phyloP scores from a whole-genome alignment of 1,284 basidiomycete species.

The Caloboletus inedulis region DNA sequence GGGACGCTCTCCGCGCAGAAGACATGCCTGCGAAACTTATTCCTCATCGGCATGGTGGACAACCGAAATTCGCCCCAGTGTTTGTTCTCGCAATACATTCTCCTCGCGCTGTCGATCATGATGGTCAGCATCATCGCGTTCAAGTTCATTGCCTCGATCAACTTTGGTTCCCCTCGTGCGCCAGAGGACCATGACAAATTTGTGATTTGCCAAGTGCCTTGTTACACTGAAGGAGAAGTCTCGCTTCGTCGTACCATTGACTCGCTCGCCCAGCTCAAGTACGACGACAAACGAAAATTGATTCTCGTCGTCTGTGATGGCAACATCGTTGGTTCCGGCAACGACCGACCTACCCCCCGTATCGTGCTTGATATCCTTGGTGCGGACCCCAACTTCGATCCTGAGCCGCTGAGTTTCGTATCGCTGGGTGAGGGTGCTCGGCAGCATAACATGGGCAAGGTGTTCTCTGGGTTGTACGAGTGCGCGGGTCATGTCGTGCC shows the following conservation, averaged over 20 bases:
- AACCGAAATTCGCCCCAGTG: slow-evolving; percentile 90
- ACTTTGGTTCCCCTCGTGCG: slow-evolving; percentile 78
- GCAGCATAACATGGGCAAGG: slow-evolving; percentile 98
- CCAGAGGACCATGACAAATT: slow-evolving; percentile 99
- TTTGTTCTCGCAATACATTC: slow-evolving; percentile 88
- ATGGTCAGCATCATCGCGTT: slow-evolving; percentile 97
- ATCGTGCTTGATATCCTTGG: slow-evolving; percentile 98
- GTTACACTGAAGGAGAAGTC: slow-evolving; percentile 93
- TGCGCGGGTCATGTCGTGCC: slow-evolving; percentile 94
- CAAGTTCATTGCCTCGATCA: slow-evolving; percentile 93
- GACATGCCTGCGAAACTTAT: slow-evolving; percentile 89
- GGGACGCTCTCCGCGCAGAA: slow-evolving; percentile 77
- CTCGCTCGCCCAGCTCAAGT: slow-evolving; percentile 90
- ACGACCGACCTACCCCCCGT: slow-evolving; percentile 86
- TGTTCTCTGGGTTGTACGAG: slow-evolving; percentile 96
- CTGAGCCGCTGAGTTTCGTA: slow-evolving; percentile 92
- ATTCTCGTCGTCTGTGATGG: slow-evolving; percentile 96
- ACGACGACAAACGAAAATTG: slow-evolving; percentile 97
- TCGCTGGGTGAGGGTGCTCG: slow-evolving; percentile 93
- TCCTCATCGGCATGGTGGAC: slow-evolving; percentile 90
- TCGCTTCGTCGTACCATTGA: slow-evolving; percentile 91
- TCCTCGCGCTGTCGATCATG: slow-evolving; percentile 85
- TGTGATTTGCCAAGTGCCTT: slow-evolving; percentile 97
- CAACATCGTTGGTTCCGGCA: slow-evolving; percentile 96
- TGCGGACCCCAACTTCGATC: slow-evolving; percentile 88